These are phyloP conservation scores for Taphrina betulina DNA, from an alignment of 1,139 yeast genomes.

Conservation along the genomic window DNA sequence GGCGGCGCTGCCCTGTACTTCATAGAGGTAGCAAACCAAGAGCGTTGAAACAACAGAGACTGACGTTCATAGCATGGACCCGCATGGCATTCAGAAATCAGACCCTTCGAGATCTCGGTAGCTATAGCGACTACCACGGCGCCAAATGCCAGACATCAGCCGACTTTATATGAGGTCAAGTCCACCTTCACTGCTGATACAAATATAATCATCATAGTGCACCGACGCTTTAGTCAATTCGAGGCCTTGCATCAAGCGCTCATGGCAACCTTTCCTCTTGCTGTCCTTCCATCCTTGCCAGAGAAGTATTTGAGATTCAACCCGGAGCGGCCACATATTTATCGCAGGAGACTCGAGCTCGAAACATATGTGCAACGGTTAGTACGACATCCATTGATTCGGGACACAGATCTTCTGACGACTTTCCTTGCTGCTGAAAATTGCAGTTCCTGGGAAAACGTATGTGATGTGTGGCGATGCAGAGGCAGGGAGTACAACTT, in stretches of 20 bases:
- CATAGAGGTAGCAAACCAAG: too few species aligned
- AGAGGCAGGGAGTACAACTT: background rate
- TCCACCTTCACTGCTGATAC: too few species aligned
- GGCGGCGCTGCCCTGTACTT: too few species aligned
- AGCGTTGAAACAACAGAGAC: too few species aligned
- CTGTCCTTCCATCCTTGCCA: conserved; percentile 1
- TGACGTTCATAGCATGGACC: conserved; percentile 15
- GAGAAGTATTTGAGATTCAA: background rate
- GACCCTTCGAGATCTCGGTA: background rate
- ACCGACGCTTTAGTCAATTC: background rate
- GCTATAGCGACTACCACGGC: too few species aligned
- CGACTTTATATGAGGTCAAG: too few species aligned
- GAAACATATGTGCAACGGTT: background rate
- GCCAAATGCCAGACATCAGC: too few species aligned
- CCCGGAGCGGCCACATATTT: background rate
- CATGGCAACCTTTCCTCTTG: background rate
- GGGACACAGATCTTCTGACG: conserved; percentile 2
- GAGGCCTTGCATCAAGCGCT: background rate
- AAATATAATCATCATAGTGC: too few species aligned
- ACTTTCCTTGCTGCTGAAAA: background rate
- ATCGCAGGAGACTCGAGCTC: background rate
- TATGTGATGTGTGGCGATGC: too few species aligned
- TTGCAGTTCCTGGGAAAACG: background rate
- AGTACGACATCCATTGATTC: conserved; percentile 3
- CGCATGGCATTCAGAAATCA: conserved; percentile 3